Conservation (phyloP, 345 rosid species). For the Stellera chamaejasme region DNA sequence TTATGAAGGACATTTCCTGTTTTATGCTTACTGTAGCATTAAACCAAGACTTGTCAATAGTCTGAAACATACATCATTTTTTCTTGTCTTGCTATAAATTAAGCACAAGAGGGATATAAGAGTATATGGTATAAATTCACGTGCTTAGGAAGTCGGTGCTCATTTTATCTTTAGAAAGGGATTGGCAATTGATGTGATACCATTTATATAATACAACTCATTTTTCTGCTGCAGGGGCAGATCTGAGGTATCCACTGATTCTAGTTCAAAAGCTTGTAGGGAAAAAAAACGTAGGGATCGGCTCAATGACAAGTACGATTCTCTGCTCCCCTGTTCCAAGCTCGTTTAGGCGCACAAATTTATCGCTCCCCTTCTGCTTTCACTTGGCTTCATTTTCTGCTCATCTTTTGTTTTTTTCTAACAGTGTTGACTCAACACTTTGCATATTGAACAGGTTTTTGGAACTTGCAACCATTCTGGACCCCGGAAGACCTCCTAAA, state of each 20-base stretch:
- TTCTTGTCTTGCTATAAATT: too few species aligned
- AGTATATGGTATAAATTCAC: too few species aligned
- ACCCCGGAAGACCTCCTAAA: slow-evolving; percentile 90
- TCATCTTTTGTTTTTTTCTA: slow-evolving; percentile 1
- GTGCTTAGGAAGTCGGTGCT: not conserved
- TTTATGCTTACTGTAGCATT: too few species aligned
- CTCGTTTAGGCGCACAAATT: too few species aligned
- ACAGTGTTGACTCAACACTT: slow-evolving; percentile 1
- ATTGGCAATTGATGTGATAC: too few species aligned
- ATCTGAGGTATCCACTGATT: slow-evolving; percentile 45
- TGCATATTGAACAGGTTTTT: slow-evolving; percentile 48
- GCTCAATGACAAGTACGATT: slow-evolving; percentile 78
- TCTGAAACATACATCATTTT: too few species aligned
- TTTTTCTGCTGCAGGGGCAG: slow-evolving; percentile 30
- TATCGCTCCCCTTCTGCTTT: too few species aligned
- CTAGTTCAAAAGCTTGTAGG: slow-evolving; percentile 96
- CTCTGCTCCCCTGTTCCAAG: too few species aligned
- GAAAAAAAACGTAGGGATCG: slow-evolving; percentile 94
- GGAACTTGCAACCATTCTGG: slow-evolving; percentile 75
- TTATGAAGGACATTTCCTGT: too few species aligned
- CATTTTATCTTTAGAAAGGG: not conserved
- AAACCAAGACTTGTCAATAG: too few species aligned
- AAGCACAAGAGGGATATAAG: too few species aligned
- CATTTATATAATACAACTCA: too few species aligned
- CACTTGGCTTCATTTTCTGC: not conserved